Evolutionary conservation across 2,329 filamentous ascomycete species (phyloP).

Genomic region (Fusarium multiceps): DNA sequence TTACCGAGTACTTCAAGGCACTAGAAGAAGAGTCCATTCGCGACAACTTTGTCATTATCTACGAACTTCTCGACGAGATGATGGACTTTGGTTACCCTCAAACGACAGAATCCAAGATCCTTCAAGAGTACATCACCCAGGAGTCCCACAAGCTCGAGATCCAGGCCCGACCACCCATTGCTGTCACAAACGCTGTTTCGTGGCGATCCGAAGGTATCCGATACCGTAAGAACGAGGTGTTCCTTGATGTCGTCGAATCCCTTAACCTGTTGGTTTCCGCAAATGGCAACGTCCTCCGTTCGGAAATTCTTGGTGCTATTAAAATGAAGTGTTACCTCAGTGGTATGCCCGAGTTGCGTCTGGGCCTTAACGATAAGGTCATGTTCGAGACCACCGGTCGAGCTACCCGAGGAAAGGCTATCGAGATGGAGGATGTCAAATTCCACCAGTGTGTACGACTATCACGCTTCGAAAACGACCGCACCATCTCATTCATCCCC

Average conservation of each 20-base stretch:
- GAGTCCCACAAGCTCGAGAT: slow-evolving; percentile 99
- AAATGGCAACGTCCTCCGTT: slow-evolving; percentile 93
- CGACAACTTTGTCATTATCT: slow-evolving; percentile 99
- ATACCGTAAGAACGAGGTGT: slow-evolving; percentile 99
- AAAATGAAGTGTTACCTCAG: slow-evolving; percentile 99
- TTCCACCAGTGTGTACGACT: slow-evolving; percentile 98
- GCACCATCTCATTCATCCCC: slow-evolving; percentile 98
- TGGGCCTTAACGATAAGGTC: slow-evolving; percentile 97
- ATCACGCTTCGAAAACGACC: slow-evolving; percentile 96
- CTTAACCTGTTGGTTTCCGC: slow-evolving; percentile 95
- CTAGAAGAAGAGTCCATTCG: slow-evolving; percentile 98
- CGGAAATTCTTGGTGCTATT: slow-evolving; percentile 94
- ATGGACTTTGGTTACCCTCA: slow-evolving; percentile 99
- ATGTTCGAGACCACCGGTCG: slow-evolving; percentile 99
- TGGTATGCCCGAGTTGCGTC: slow-evolving; percentile 94
- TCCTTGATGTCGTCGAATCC: slow-evolving; percentile 96
- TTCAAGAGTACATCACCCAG: slow-evolving; percentile 99
- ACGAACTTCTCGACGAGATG: slow-evolving; percentile 99
- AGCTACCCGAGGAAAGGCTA: slow-evolving; percentile 92
- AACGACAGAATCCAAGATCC: slow-evolving; percentile 97
- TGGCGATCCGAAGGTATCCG: slow-evolving; percentile 98
- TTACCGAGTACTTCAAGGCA: slow-evolving; percentile 99
- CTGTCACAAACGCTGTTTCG: slow-evolving; percentile 96
- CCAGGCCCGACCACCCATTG: slow-evolving; percentile 94
- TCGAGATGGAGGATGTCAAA: slow-evolving; percentile 99